Evolutionary conservation across 345 rosid genomes (phyloP).

Genomic region (Citrus trifoliata): DNA sequence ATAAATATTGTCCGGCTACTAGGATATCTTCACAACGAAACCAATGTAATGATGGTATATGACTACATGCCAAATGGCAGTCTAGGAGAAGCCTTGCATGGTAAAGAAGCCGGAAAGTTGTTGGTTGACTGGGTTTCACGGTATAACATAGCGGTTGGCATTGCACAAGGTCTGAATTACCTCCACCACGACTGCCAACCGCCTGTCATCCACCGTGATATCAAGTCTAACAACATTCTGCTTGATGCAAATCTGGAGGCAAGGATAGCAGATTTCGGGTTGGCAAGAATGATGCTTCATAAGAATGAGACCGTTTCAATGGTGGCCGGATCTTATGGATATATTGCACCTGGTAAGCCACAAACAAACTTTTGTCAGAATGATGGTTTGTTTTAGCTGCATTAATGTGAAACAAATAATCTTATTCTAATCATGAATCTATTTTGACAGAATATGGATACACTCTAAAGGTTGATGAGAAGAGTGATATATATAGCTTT

Average conservation of each 20-base stretch:
- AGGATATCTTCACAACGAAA: constrained; percentile 84
- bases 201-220: constrained; percentile 84
- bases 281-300: constrained; percentile 81
- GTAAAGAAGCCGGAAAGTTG: constrained; percentile 53
- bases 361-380: background rate
- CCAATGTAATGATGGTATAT: constrained; percentile 68
- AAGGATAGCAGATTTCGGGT: constrained; percentile 85
- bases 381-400: background rate
- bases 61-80: constrained; percentile 89
- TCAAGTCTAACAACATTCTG: constrained; percentile 83
- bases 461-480: constrained; percentile 77
- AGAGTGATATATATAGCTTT: constrained; percentile 82
- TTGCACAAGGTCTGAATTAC: constrained; percentile 84
- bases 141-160: constrained; percentile 79
- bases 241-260: constrained; percentile 71
- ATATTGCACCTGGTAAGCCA: constrained; percentile 75
- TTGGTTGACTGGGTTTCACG: constrained; percentile 90
- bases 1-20: constrained; percentile 73
- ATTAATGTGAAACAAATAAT: background rate
- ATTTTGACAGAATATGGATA: constrained; percentile 72
- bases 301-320: constrained; percentile 83
- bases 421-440: background rate
- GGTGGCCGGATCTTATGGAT: constrained; percentile 95
- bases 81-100: constrained; percentile 75
- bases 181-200: constrained; percentile 87